phyloP scores from a whole-genome alignment of 139 green algal genomes.

The Chlamydomonas sphaeroides region DNA sequence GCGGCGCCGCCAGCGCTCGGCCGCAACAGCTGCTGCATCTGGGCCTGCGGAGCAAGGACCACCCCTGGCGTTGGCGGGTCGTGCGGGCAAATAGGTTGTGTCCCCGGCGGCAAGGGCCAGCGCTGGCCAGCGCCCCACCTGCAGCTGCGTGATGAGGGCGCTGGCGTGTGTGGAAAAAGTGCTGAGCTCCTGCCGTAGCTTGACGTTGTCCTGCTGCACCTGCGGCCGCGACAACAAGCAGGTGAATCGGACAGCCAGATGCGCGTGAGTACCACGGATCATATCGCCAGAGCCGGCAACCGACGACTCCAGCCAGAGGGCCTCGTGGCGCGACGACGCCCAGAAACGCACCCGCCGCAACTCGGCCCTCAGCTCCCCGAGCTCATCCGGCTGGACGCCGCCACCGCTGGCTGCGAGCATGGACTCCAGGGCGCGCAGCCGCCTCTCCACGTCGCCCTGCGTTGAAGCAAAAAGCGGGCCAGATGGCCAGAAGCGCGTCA shows the following conservation, averaged over 20 bases:
- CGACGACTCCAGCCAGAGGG: too few relatives aligned
- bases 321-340: too few relatives aligned
- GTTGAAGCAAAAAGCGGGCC: too few relatives aligned
- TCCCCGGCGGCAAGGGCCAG: too few relatives aligned
- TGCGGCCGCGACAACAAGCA: not conserved
- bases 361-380: slow-evolving; percentile 18
- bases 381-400: not conserved
- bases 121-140: not conserved
- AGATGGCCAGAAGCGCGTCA: too few relatives aligned
- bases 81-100: not conserved
- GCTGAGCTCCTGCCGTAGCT: slow-evolving; percentile 38
- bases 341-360: slow-evolving; percentile 17
- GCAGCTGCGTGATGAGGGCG: slow-evolving; percentile 24
- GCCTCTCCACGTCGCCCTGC: slow-evolving; percentile 18
- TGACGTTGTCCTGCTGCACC: slow-evolving; percentile 31
- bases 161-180: slow-evolving; percentile 38
- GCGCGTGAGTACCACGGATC: too few relatives aligned
- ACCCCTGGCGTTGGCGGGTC: too few relatives aligned
- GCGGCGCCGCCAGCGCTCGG: not conserved
- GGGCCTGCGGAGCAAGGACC: slow-evolving; percentile 11
- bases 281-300: too few relatives aligned
- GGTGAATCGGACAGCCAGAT: not conserved
- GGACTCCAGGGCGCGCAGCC: slow-evolving; percentile 14
- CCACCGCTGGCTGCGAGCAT: not conserved
- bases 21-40: slow-evolving; percentile 33